These are phyloP conservation scores for Simmondsia chinensis DNA, from an alignment of 148 eudicot species.

Conservation along the genomic window DNA sequence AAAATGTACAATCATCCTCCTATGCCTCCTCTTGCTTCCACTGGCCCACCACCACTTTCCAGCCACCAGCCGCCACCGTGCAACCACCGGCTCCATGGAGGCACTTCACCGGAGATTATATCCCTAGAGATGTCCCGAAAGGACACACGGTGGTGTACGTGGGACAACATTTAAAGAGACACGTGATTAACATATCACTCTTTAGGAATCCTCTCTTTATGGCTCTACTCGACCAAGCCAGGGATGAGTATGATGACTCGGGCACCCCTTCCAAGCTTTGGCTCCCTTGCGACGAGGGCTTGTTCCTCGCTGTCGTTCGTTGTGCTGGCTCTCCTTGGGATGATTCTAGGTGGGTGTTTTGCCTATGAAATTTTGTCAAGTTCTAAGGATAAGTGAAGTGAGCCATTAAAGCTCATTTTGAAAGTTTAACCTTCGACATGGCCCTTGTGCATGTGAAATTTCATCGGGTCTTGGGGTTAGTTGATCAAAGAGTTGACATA, in stretches of 20 bases:
- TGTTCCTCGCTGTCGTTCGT: constrained; percentile 60
- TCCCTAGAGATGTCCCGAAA: constrained; percentile 84
- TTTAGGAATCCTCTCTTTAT: constrained; percentile 65
- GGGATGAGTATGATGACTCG: constrained; percentile 49
- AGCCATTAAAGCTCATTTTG: no score
- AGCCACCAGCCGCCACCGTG: no score
- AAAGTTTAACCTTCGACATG: no score
- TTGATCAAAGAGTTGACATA: no score
- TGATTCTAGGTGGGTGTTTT: not conserved
- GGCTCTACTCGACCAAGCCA: constrained; percentile 75
- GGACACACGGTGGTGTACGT: constrained; percentile 90
- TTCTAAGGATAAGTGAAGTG: no score
- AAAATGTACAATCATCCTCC: no score
- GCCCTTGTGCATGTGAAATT: no score
- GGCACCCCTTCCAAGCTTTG: constrained; percentile 50
- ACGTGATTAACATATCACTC: constrained; percentile 55
- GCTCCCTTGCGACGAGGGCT: constrained; percentile 68
- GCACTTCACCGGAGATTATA: constrained; percentile 1
- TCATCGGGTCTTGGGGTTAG: no score
- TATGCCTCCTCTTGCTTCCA: no score
- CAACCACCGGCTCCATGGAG: constrained; percentile 19
- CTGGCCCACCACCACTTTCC: no score
- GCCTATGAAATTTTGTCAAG: no score
- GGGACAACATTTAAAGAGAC: constrained; percentile 57
- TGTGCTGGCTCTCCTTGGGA: constrained; percentile 36